phyloP scores from a whole-genome alignment of 495 filamentous ascomycete genomes.

The Penicillium argentinense region DNA sequence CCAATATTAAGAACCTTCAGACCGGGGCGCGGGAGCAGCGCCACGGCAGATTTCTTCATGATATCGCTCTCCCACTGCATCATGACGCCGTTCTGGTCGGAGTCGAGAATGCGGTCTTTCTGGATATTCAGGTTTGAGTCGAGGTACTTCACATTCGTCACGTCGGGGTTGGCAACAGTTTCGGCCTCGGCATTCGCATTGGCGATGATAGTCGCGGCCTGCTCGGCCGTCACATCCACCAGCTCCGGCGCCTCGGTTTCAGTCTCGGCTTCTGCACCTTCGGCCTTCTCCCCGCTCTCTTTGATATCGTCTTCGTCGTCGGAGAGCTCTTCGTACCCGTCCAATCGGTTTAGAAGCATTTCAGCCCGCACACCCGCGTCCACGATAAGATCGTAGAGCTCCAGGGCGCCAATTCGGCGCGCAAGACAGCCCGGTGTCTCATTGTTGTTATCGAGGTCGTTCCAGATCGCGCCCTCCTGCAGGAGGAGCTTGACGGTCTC shows the following conservation, averaged over 20 bases:
- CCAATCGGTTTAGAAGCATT: conserved; percentile 72
- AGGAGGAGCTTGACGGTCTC: conserved; percentile 75
- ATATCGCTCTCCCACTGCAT: conserved; percentile 94
- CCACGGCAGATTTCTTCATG: conserved; percentile 74
- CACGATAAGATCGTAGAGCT: conserved; percentile 81
- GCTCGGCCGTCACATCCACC: conserved; percentile 27
- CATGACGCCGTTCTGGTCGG: conserved; percentile 87
- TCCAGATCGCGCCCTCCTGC: conserved; percentile 92
- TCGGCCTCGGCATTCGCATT: conserved; percentile 16
- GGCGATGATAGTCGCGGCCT: neutral
- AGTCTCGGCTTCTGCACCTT: conserved; percentile 13
- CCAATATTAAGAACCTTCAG: conserved; percentile 85
- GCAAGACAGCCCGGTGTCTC: conserved; percentile 95
- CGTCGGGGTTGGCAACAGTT: conserved; percentile 32
- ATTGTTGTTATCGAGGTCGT: conserved; percentile 79
- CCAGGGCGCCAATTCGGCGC: conserved; percentile 62
- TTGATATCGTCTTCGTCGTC: conserved; percentile 51
- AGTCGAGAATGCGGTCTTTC: conserved; percentile 74
- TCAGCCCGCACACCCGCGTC: conserved; percentile 92
- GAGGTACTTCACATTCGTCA: conserved; percentile 72
- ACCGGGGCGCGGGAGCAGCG: conserved; percentile 57
- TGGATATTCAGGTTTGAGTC: conserved; percentile 73
- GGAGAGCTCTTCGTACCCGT: conserved; percentile 72
- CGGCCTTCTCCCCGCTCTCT: conserved; percentile 26
- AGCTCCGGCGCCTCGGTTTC: conserved; percentile 28